Base-by-base conservation (phyloP, 768 basidiomycete genomes). In the Panaeolus papilionaceus region DNA sequence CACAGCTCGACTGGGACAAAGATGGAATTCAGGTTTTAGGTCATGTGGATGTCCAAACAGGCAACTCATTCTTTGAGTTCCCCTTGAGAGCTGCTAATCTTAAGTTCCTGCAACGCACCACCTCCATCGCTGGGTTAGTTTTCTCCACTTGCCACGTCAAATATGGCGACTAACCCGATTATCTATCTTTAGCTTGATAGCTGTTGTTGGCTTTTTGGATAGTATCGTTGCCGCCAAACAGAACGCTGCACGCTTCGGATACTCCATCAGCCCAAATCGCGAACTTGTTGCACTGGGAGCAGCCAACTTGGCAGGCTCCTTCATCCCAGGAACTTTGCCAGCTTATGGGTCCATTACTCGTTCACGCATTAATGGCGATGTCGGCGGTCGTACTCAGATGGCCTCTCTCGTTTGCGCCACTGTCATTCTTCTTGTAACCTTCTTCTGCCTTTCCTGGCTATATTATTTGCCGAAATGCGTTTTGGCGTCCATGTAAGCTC, bases 201-300 rank as follows among this genome's bases (percentile, higher is more conserved):
- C 92, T 0, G 85, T 97, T 47, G 86, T 95, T 23, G 98, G 98
- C 0, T 98, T 96, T 76, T 81, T 99, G 68, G 97, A 99, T 76
- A 94, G 92, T 68, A 95, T 98, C 69, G 95, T 96, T 2, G 93
- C 96, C 0, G 97, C 97, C 2, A 98, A 99, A 74, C 96, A 98
- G 76, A 96, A 93, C 68, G 89, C 89, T 0, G 86, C 89, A 3
- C 89, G 90, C 12, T 98, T 91, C 74, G 92, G 94, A 2, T 91
- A 98, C 76, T 86, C 92, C 0, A 92, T 99, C 70, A 93, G 89
- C 70, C 95, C 96, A 0, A 99, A 99, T 75, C 91, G 98, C 37
- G 98, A 99, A 75, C 84, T 99, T 1, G 96, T 98, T 28, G 98
- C 98, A 0, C 82, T 99, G 18, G 95, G 95, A 51, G 89, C 92